Evolutionary conservation across 176 grass and related monocot species (phyloP).

Genomic region (Zea mays): DNA sequence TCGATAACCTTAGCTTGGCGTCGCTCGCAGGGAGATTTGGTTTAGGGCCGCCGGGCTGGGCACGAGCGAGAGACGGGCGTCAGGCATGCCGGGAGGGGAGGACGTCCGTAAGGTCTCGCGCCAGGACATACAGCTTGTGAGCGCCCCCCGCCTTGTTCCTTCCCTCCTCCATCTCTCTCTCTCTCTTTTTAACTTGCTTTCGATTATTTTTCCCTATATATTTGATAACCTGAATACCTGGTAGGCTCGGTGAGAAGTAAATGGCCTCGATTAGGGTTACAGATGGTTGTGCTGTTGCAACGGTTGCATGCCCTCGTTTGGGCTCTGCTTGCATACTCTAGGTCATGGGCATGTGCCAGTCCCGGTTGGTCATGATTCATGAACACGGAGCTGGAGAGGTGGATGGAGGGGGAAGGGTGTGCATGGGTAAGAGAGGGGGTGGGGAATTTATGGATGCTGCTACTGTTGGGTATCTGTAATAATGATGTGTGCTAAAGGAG

Average conservation of each 20-base stretch:
- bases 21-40: constrained; percentile 9
- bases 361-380: not conserved
- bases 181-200: not conserved
- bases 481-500: not conserved
- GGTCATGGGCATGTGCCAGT: not conserved
- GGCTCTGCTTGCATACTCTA: not conserved
- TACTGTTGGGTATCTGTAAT: not conserved
- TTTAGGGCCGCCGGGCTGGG: constrained; percentile 29
- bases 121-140: constrained; percentile 95
- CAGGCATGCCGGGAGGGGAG: constrained; percentile 60
- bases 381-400: not conserved
- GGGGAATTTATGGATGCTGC: not conserved
- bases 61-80: constrained; percentile 11
- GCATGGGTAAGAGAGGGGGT: not conserved
- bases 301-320: constrained; percentile 13
- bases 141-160: constrained; percentile 1
- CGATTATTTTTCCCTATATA: not conserved
- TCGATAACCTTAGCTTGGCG: not conserved
- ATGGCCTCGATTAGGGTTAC: not conserved
- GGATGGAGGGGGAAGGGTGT: not conserved
- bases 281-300: not conserved
- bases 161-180: not conserved
- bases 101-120: constrained; percentile 86
- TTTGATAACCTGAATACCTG: not conserved
- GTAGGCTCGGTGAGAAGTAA: not conserved